These are phyloP conservation scores for Populus hybrid DNA, from an alignment of 441 rosid genomes.

Conservation along the genomic window DNA sequence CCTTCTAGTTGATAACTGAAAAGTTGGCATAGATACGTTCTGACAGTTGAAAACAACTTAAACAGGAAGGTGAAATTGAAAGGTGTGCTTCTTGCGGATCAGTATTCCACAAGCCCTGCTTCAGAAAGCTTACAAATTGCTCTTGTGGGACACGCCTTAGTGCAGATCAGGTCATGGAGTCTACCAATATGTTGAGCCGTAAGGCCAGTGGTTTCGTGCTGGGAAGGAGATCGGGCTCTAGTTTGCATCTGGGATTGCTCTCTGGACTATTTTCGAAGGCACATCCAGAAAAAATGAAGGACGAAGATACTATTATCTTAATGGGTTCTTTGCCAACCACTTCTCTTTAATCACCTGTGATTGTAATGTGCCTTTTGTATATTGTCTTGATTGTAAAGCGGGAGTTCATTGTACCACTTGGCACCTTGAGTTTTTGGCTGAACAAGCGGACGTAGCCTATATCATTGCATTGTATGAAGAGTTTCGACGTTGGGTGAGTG, in stretches of 20 bases:
- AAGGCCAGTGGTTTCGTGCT: slow-evolving; percentile 31
- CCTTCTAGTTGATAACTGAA: not conserved
- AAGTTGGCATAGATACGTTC: slow-evolving; percentile 6
- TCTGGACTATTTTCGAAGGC: slow-evolving; percentile 63
- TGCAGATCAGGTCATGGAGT: slow-evolving; percentile 22
- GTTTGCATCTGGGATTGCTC: slow-evolving; percentile 46
- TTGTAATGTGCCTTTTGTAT: slow-evolving; percentile 10
- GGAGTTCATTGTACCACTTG: not conserved
- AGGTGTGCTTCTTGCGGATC: slow-evolving; percentile 63
- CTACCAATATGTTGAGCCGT: slow-evolving; percentile 24
- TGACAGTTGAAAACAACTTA: slow-evolving; percentile 18
- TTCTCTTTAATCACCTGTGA: slow-evolving; percentile 35
- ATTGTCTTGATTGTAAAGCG: slow-evolving; percentile 13
- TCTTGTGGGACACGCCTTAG: slow-evolving; percentile 56
- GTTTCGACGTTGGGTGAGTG: slow-evolving; percentile 14
- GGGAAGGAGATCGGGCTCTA: slow-evolving; percentile 50
- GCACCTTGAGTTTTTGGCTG: not conserved
- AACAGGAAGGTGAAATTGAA: slow-evolving; percentile 75
- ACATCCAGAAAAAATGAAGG: slow-evolving; percentile 32
- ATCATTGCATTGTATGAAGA: not conserved
- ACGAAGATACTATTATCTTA: slow-evolving; percentile 48
- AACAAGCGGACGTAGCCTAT: slow-evolving; percentile 1
- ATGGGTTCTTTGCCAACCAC: slow-evolving; percentile 82
- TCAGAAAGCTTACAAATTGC: slow-evolving; percentile 58
- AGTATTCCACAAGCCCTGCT: slow-evolving; percentile 79